phyloP scores from a whole-genome alignment of 2,329 filamentous ascomycete genomes.

The Phoma herbarum region DNA sequence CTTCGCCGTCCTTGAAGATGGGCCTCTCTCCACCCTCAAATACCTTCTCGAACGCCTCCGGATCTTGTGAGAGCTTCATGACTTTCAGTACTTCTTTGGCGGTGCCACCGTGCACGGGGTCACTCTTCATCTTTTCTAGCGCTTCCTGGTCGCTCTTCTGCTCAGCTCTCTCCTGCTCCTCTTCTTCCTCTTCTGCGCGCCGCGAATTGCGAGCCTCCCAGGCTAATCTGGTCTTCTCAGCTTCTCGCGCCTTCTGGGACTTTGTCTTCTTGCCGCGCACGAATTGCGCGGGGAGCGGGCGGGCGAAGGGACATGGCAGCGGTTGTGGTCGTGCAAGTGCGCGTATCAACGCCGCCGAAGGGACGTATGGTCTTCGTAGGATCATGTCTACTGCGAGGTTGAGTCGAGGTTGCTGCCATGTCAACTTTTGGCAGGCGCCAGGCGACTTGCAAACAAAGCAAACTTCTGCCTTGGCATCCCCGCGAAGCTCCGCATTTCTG shows the following conservation, averaged over 20 bases:
- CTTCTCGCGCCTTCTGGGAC: constrained; percentile 21
- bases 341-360: constrained; percentile 38
- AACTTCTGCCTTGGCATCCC: constrained; percentile 37
- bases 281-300: constrained; percentile 27
- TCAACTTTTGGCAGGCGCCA: constrained; percentile 21
- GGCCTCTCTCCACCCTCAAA: not conserved
- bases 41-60: constrained; percentile 10
- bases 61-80: not conserved
- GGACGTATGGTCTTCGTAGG: constrained; percentile 34
- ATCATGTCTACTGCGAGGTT: constrained; percentile 2
- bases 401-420: not conserved
- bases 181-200: not conserved
- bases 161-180: not conserved
- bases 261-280: constrained; percentile 36
- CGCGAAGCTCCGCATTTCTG: constrained; percentile 29
- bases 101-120: not conserved
- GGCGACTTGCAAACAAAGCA: constrained; percentile 19
- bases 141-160: constrained; percentile 1
- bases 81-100: not conserved
- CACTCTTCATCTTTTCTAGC: not conserved
- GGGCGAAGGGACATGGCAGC: constrained; percentile 29
- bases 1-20: constrained; percentile 25
- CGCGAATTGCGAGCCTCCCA: not conserved
- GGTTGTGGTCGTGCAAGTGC: constrained; percentile 35
- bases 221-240: constrained; percentile 10